Evolutionary conservation across 2,329 filamentous ascomycete genomes (phyloP), one percentile per base, ranked within the genome.

Genomic region (Zasmidium angulare): DNA sequence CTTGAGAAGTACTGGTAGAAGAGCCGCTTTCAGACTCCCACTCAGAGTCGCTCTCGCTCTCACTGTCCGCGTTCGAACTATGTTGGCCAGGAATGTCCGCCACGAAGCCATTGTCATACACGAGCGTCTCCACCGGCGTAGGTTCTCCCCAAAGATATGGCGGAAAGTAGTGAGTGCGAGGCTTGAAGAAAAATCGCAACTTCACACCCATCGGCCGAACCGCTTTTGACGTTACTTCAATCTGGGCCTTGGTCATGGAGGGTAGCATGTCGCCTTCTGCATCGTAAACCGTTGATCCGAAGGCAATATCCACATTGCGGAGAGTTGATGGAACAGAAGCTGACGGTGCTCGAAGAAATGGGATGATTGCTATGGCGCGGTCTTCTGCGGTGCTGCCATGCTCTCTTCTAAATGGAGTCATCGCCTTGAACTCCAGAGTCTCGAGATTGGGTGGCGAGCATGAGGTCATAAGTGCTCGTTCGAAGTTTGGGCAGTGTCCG

Each of bases 61-160:
- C 48, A 46, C 40, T 46, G n/a, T 48, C 23, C 21, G 31, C 31
- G 43, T 17, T n/a, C 6, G 26, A 29, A 11, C 31, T 46, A 21
- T 19, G 20, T 2, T 20, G 17, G 40, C 20, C 50, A 9, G 23
- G 31, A 14, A 56, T 46, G 47, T 11, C 50, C 11, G 26, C 55
- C 11, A 58, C 49, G 19, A 58, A 58, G 21, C 49, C 55, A 46
- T 51, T 22, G 31, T 31, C 21, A 23, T 49, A 21, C 9, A 55
- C 26, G n/a, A 23, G 20, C 2, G 36, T 48, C 20, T 57, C 55
- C n/a, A 43, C 40, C 14, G 65, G 63, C 36, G 48, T 31, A 9
- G 58, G 60, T 49, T 67, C 65, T 20, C 63, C 65, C 43, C 62
- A 64, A 1, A 67, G 50, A 36, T 60, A 67, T 12, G 65, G 65